These are phyloP conservation scores for Anthoceros angustus DNA, from an alignment of 225 moss, liverwort and hornwort genomes.

Conservation along the genomic window DNA sequence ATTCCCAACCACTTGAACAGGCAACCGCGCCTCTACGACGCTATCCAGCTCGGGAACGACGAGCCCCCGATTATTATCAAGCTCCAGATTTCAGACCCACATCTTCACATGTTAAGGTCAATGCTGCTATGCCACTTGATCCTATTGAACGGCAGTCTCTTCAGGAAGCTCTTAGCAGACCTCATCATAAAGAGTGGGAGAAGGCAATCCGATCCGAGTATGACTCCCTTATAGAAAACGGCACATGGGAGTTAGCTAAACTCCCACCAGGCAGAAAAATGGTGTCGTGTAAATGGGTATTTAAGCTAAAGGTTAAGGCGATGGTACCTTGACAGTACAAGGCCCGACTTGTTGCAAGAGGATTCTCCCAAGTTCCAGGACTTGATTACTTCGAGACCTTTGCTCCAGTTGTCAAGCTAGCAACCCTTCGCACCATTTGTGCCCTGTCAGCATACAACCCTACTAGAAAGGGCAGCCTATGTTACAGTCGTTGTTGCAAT, in stretches of 20 bases:
- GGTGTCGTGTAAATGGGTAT: neutral
- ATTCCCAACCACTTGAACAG: too few species aligned
- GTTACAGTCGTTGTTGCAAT: too few species aligned
- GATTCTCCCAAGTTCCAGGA: neutral
- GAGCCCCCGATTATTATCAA: too few species aligned
- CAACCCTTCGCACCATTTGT: neutral
- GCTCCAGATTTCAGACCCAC: too few species aligned
- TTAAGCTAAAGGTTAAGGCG: neutral
- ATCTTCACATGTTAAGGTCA: too few species aligned
- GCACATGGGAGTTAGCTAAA: neutral
- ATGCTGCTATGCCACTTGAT: too few species aligned
- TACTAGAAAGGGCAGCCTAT: too few species aligned
- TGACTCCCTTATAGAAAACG: neutral
- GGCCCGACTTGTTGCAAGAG: neutral
- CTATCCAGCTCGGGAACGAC: too few species aligned
- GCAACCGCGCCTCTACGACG: too few species aligned
- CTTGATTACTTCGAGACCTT: constrained; percentile 8
- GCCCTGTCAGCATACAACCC: too few species aligned
- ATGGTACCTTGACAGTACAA: neutral
- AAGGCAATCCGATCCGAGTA: neutral
- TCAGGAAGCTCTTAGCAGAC: neutral
- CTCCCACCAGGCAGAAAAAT: neutral
- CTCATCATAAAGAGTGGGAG: neutral
- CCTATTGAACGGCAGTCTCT: too few species aligned
- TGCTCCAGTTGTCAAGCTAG: constrained; percentile 1